A percentile compares a stretch with the other conserved stretches of the same genome.
phyloP scores from a whole-genome alignment of 169 alveolate genomes.

The Plasmodium cynomolgi region DNA sequence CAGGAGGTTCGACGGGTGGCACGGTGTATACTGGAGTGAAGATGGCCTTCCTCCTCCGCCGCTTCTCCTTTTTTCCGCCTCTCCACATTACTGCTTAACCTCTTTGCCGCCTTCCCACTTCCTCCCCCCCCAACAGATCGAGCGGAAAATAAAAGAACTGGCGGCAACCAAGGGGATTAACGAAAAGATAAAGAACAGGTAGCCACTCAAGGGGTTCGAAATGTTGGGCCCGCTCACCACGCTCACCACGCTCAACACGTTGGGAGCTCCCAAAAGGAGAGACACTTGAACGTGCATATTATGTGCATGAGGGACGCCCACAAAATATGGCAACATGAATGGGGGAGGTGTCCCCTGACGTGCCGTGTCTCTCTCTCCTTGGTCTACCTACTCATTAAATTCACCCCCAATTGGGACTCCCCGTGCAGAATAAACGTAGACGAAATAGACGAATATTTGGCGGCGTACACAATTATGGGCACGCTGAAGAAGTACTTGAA shows the following conservation, averaged over 20 bases:
- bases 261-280: not conserved
- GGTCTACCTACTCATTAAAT: not conserved
- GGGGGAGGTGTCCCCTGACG: not conserved
- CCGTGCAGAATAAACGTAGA: slow-evolving; percentile 34
- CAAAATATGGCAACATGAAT: not conserved
- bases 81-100: not conserved
- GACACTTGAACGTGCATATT: not conserved
- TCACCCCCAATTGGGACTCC: not conserved
- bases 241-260: no score
- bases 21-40: not conserved
- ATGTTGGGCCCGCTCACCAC: not conserved
- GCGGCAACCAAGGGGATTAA: slow-evolving; percentile 16
- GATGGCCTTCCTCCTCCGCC: not conserved
- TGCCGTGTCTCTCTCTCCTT: not conserved
- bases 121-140: slow-evolving; percentile 29
- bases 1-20: slow-evolving; percentile 30
- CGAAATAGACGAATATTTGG: slow-evolving; percentile 64
- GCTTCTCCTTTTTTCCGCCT: not conserved
- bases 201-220: not conserved
- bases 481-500: slow-evolving; percentile 58
- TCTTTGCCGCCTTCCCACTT: not conserved
- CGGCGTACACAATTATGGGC: slow-evolving; percentile 68
- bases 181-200: slow-evolving; percentile 71
- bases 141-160: slow-evolving; percentile 35
- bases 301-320: not conserved